phyloP scores from a whole-genome alignment of 2,329 filamentous ascomycete genomes.

The Phyllosticta ampelicida region DNA sequence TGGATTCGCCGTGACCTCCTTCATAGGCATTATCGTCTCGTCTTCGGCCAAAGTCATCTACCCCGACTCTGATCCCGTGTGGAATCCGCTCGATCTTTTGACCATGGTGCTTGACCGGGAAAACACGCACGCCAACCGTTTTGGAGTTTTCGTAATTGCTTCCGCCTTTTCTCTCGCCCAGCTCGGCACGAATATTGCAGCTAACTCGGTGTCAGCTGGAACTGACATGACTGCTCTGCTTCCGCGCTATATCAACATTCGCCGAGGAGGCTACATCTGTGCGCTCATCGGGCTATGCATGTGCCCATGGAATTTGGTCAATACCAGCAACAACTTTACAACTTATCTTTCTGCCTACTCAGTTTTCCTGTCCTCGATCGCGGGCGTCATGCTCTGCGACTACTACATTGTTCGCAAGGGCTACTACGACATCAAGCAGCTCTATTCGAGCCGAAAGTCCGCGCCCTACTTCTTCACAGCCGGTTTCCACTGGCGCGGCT shows the following conservation, averaged over 20 bases:
- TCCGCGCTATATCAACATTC: constrained; percentile 72
- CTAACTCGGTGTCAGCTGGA: constrained; percentile 74
- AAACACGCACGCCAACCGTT: constrained; percentile 29
- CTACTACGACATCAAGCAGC: constrained; percentile 64
- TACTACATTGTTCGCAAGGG: constrained; percentile 81
- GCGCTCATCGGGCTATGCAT: constrained; percentile 70
- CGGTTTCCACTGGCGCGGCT: constrained; percentile 76
- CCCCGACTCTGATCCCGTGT: constrained; percentile 28
- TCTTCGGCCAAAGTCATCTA: constrained; percentile 36
- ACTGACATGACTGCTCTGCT: constrained; percentile 74
- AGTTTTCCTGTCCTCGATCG: constrained; percentile 87
- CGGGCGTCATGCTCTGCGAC: constrained; percentile 79
- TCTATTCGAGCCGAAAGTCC: constrained; percentile 60
- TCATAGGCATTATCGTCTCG: constrained; percentile 53
- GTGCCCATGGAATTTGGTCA: constrained; percentile 76
- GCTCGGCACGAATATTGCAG: constrained; percentile 77
- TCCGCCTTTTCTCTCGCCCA: constrained; percentile 54
- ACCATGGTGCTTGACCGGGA: constrained; percentile 30
- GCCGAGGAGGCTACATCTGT: constrained; percentile 78
- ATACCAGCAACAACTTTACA: constrained; percentile 68
- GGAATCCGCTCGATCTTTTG: constrained; percentile 33
- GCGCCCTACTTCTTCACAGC: constrained; percentile 63
- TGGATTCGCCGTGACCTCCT: constrained; percentile 56
- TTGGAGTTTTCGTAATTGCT: constrained; percentile 46
- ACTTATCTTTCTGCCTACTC: constrained; percentile 88